phyloP scores from a whole-genome alignment of 2,329 filamentous ascomycete species.

The Fusarium newnesense region DNA sequence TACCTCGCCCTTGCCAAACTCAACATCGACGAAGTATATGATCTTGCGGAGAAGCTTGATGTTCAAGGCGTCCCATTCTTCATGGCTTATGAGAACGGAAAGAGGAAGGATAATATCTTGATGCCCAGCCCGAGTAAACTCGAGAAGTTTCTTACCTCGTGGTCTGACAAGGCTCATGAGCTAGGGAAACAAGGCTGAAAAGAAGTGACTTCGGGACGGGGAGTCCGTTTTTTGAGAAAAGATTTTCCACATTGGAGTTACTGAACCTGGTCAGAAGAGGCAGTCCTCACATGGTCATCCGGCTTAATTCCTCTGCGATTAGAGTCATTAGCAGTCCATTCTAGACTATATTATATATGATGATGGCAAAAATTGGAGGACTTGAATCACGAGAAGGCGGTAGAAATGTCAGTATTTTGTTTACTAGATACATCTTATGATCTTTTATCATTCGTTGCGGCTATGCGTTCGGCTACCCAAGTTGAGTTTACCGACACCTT shows the following conservation, averaged over 20 bases:
- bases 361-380: too few species aligned
- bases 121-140: neutral
- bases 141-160: neutral
- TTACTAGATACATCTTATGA: too few species aligned
- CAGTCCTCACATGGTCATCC: too few species aligned
- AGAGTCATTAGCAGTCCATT: too few species aligned
- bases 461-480: neutral
- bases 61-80: neutral
- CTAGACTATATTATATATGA: too few species aligned
- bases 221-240: rapidly evolving
- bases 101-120: rapidly evolving
- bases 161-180: neutral
- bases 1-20: neutral
- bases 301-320: too few species aligned
- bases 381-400: too few species aligned
- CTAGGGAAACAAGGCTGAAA: neutral
- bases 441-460: neutral
- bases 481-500: neutral
- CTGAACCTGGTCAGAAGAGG: too few species aligned
- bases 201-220: rapidly evolving
- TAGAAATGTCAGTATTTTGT: too few species aligned
- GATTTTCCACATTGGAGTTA: too few species aligned
- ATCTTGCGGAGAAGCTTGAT: neutral
- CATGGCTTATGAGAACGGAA: neutral
- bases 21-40: rapidly evolving